Conservation (phyloP, 129 eudicot genomes). For the Mikania micrantha region DNA sequence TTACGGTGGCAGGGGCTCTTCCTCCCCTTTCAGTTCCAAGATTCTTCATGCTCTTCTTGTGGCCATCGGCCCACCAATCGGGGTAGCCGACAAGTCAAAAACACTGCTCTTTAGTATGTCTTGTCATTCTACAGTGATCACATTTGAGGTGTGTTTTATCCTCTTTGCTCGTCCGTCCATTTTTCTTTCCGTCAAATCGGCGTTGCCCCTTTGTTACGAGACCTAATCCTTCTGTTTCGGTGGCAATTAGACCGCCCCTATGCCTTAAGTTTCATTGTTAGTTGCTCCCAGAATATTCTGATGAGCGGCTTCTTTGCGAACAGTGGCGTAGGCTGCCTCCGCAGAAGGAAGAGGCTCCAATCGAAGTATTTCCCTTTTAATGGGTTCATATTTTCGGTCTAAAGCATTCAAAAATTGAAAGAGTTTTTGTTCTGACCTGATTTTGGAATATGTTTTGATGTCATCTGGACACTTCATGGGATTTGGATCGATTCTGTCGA, state of each 20-base stretch:
- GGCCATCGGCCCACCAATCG: conserved; percentile 2
- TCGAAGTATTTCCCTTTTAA: not conserved
- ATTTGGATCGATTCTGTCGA: no score
- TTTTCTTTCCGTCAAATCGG: not conserved
- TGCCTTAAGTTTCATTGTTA: not conserved
- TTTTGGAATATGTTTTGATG: no score
- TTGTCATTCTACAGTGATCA: not conserved
- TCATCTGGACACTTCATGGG: no score
- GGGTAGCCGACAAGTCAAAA: not conserved
- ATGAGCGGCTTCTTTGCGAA: not conserved
- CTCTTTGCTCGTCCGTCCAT: not conserved
- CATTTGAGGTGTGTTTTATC: not conserved
- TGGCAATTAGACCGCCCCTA: not conserved
- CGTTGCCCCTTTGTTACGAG: not conserved
- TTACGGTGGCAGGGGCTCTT: no score
- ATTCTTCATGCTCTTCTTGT: no score
- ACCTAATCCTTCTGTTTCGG: not conserved
- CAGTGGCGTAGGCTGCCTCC: not conserved
- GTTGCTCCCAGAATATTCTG: not conserved
- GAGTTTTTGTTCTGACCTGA: no score
- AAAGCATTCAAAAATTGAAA: no score
- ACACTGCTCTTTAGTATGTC: not conserved
- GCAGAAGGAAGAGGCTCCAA: not conserved
- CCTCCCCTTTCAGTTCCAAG: no score
- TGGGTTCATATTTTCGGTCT: no score